Conservation (phyloP, 208 protist genomes). For the Acanthamoeba castellanii region DNA sequence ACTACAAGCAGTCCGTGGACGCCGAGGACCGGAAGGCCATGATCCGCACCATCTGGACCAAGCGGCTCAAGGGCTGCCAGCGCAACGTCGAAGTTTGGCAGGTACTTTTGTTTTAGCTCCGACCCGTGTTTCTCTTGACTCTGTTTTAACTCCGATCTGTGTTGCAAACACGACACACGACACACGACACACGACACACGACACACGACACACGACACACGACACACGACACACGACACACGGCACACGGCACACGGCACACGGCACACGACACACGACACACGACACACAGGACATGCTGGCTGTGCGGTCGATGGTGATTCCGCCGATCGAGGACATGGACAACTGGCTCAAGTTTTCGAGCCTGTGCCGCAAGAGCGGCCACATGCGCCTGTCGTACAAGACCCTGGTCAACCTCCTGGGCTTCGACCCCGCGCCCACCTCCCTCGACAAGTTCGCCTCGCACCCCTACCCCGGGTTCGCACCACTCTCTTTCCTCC, state of each 20-base stretch:
- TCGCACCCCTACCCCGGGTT: background rate
- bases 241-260: too few relatives aligned
- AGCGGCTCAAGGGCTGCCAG: conserved; percentile 91
- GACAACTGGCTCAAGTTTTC: conserved; percentile 75
- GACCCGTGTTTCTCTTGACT: conserved; percentile 88
- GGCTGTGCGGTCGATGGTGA: conserved; percentile 57
- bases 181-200: too few relatives aligned
- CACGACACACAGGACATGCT: conserved; percentile 11
- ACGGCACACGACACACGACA: too few relatives aligned
- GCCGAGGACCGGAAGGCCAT: conserved; percentile 54
- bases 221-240: too few relatives aligned
- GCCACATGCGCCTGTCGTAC: conserved; percentile 67
- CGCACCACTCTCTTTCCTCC: background rate
- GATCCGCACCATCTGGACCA: conserved; percentile 92
- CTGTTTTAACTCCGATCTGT: background rate
- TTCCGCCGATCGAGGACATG: conserved; percentile 66
- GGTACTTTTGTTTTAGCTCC: conserved; percentile 93
- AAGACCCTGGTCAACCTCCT: conserved; percentile 71
- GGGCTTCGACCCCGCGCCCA: background rate
- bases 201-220: too few relatives aligned
- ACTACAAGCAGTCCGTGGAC: conserved; percentile 52
- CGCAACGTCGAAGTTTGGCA: conserved; percentile 97
- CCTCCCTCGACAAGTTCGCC: background rate
- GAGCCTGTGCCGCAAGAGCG: conserved; percentile 57
- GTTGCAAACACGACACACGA: too few relatives aligned